These are phyloP conservation scores for Arabidopsis suecica DNA, from an alignment of 345 rosid genomes.

Conservation along the genomic window DNA sequence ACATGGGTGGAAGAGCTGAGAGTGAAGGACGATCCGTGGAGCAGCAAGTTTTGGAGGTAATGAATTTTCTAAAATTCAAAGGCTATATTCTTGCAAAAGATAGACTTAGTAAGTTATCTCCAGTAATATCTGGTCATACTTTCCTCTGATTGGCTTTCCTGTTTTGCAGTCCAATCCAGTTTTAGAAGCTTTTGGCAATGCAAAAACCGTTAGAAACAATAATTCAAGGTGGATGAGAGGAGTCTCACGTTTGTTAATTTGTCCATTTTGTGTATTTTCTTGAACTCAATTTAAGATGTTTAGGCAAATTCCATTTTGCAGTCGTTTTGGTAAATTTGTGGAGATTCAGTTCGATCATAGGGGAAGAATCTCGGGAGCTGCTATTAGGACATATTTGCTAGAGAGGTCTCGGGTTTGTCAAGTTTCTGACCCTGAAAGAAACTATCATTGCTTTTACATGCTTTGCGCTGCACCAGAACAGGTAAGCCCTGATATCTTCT, in stretches of 20 bases:
- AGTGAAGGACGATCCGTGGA: slow-evolving; percentile 86
- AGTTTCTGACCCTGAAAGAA: slow-evolving; percentile 98
- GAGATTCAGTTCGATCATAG: slow-evolving; percentile 86
- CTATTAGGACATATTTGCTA: slow-evolving; percentile 90
- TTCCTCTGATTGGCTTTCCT: slow-evolving; percentile 22
- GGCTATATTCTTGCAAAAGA: not conserved
- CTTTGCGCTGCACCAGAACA: slow-evolving; percentile 91
- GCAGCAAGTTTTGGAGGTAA: slow-evolving; percentile 97
- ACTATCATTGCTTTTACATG: slow-evolving; percentile 99
- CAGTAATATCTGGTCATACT: slow-evolving; percentile 3
- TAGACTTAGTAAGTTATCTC: slow-evolving; percentile 12
- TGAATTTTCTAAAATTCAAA: not conserved
- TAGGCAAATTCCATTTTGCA: slow-evolving; percentile 46
- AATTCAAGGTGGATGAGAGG: slow-evolving; percentile 76
- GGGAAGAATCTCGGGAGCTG: slow-evolving; percentile 98
- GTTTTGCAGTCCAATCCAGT: slow-evolving; percentile 92
- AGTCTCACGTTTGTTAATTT: slow-evolving; percentile 20
- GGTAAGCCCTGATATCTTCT: slow-evolving; percentile 52
- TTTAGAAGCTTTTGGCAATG: slow-evolving; percentile 99
- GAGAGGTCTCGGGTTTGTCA: slow-evolving; percentile 99
- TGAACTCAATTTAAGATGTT: slow-evolving; percentile 31
- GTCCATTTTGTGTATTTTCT: slow-evolving; percentile 26
- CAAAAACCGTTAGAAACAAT: slow-evolving; percentile 95
- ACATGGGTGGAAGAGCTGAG: slow-evolving; percentile 89
- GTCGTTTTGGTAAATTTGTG: slow-evolving; percentile 99